Conservation (phyloP, 768 basidiomycete genomes). For the Pseudohyphozyma bogoriensis region DNA sequence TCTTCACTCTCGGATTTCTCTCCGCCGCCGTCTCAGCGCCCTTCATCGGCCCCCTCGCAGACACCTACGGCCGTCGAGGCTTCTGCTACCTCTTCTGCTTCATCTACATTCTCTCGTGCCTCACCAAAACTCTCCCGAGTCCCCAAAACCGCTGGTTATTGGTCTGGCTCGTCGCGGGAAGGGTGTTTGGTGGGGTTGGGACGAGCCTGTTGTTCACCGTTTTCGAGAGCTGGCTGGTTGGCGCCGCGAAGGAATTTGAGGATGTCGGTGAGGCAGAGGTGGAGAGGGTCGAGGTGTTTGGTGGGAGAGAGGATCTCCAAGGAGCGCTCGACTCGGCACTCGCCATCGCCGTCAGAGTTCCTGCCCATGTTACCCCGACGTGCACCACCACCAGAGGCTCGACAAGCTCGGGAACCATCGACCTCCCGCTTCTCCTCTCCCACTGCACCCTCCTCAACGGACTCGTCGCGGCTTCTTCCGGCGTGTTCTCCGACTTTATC, state of each 20-base stretch:
- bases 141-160: too few species aligned
- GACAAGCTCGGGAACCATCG: too few species aligned
- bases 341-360: too few species aligned
- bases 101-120: conserved; percentile 53
- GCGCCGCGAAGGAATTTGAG: conserved; percentile 45
- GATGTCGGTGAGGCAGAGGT: conserved; percentile 46
- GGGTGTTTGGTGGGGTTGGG: conserved; percentile 59
- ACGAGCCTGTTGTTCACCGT: conserved; percentile 45
- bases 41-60: conserved; percentile 45
- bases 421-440: conserved; percentile 61
- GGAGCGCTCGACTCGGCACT: too few species aligned
- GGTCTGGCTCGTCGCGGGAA: conserved; percentile 53
- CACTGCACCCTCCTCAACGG: conserved; percentile 65
- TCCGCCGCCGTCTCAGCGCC: conserved; percentile 61
- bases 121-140: conserved; percentile 43
- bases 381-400: too few species aligned
- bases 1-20: conserved; percentile 66
- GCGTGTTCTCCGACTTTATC: conserved; percentile 57
- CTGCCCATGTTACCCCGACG: too few species aligned
- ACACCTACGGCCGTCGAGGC: conserved; percentile 48
- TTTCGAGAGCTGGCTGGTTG: conserved; percentile 69
- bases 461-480: conserved; percentile 59
- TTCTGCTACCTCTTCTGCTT: conserved; percentile 64
- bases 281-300: too few species aligned
- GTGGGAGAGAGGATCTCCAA: too few species aligned